Conservation (phyloP, 2,329 filamentous ascomycete species). For the Sphaerulina vaccinii region DNA sequence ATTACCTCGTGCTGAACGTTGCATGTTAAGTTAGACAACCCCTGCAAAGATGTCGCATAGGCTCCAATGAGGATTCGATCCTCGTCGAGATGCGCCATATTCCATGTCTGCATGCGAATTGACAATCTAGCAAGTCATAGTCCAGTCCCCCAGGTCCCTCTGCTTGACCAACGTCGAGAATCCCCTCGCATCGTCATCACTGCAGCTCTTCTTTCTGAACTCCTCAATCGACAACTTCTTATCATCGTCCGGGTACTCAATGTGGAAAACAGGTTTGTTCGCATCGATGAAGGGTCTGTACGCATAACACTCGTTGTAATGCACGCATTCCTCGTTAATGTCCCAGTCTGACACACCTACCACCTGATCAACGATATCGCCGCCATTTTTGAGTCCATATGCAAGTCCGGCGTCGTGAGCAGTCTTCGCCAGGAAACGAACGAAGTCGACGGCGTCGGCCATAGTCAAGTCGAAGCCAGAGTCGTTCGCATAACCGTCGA, state of each 20-base stretch:
- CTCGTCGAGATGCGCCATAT: no score
- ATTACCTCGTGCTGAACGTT: no score
- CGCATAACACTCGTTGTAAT: slow-evolving; percentile 57
- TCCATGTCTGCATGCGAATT: no score
- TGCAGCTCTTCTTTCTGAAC: slow-evolving; percentile 33
- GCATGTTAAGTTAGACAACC: no score
- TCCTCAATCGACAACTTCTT: background rate
- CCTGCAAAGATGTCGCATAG: no score
- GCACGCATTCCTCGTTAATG: slow-evolving; percentile 12
- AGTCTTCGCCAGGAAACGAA: slow-evolving; percentile 59
- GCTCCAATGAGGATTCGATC: no score
- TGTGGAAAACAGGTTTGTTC: slow-evolving; percentile 69
- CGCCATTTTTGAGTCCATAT: slow-evolving; percentile 68
- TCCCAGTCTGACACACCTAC: slow-evolving; percentile 58
- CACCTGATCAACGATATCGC: slow-evolving; percentile 56
- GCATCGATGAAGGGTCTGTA: slow-evolving; percentile 59
- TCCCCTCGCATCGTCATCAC: slow-evolving; percentile 44
- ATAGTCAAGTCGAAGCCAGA: slow-evolving; percentile 57
- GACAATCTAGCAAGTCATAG: slow-evolving; percentile 1
- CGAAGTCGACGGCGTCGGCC: slow-evolving; percentile 57
- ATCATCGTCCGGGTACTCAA: slow-evolving; percentile 61
- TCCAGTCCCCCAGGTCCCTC: slow-evolving; percentile 62
- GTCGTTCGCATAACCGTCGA: slow-evolving; percentile 26
- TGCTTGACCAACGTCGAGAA: slow-evolving; percentile 68
- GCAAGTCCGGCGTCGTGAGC: slow-evolving; percentile 57